Evolutionary conservation across 306 rosid genomes (phyloP), one percentile per base, ranked within the genome.

Genomic region (Senna tora): DNA sequence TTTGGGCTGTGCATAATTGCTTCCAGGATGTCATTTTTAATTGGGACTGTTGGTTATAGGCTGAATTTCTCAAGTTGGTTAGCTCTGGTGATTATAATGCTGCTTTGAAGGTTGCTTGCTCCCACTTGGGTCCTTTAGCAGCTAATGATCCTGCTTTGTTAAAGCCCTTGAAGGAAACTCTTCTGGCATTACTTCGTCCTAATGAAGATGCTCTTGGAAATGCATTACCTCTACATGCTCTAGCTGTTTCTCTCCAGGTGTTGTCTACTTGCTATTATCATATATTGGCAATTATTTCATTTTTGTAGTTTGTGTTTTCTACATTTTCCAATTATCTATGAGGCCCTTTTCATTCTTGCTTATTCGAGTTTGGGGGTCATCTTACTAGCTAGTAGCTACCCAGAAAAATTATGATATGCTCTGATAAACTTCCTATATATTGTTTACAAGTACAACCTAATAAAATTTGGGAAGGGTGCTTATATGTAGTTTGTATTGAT

Each of bases 211-310:
- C 87, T 56, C 86, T 89, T 68, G 90, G 79, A 73, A 92, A 87
- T 68, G 93, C 90, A 70, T 86, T 95, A 75, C 97, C 99, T 74
- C 83, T 92, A 42, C 84, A 95, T 75, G 87, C 97, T 66, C 87
- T 91, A 52, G 92, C 99, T 36, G 93, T 87, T 78, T 91, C 99
- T 64, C 99, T 95, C 34, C 99, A 95, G 93, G 99, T 92, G 63
- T 67, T 57, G 36, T 41, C 45, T 46, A 77, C 56, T 69, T 73
- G 41, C 60, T n/a, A 34, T 62, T 38, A 41, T 30, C 65, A 55
- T 45, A 56, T 65, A 13, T 69, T 14, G 13, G 30, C 12, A 11
- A 11, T 61, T 72, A 47, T 67, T 71, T 45, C 46, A 56, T 57
- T 71, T n/a, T 19, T 42, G 56, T 79, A 56, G 60, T 21, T 43